These are phyloP conservation scores for Pachysolen tannophilus DNA, from an alignment of 805 yeast species.

Conservation along the genomic window DNA sequence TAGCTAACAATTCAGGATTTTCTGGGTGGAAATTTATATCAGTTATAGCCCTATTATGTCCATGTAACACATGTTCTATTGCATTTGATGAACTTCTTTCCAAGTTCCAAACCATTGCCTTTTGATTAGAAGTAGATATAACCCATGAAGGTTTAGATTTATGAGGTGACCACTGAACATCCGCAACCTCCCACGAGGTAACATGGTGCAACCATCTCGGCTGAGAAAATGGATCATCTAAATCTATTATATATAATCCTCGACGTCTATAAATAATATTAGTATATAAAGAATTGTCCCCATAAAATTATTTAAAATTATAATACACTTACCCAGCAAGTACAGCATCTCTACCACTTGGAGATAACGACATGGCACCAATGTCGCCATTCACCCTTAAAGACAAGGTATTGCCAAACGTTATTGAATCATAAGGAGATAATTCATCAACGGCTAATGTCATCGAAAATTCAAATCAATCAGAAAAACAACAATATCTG, in stretches of 20 bases:
- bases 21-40: conserved; percentile 89
- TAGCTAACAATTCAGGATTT: conserved; percentile 81
- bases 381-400: conserved; percentile 86
- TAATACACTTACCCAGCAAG: conserved; percentile 51
- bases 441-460: too few relatives aligned
- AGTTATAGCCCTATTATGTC: conserved; percentile 88
- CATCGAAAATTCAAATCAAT: too few relatives aligned
- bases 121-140: conserved; percentile 89
- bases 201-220: conserved; percentile 91
- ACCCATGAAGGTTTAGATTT: conserved; percentile 81
- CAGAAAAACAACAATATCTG: too few relatives aligned
- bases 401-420: conserved; percentile 77
- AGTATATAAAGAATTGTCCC: neutral
- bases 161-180: conserved; percentile 98
- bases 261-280: conserved; percentile 31
- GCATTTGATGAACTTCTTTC: conserved; percentile 57
- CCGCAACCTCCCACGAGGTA: conserved; percentile 98
- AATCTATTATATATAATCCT: conserved; percentile 84
- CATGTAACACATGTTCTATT: conserved; percentile 80
- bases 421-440: conserved; percentile 36
- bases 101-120: conserved; percentile 91
- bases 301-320: neutral
- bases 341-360: conserved; percentile 89
- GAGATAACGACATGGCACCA: conserved; percentile 84
- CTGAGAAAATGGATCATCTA: conserved; percentile 91